Base-by-base conservation (phyloP, 2,329 filamentous ascomycete genomes). In the Claviceps maximensis region DNA sequence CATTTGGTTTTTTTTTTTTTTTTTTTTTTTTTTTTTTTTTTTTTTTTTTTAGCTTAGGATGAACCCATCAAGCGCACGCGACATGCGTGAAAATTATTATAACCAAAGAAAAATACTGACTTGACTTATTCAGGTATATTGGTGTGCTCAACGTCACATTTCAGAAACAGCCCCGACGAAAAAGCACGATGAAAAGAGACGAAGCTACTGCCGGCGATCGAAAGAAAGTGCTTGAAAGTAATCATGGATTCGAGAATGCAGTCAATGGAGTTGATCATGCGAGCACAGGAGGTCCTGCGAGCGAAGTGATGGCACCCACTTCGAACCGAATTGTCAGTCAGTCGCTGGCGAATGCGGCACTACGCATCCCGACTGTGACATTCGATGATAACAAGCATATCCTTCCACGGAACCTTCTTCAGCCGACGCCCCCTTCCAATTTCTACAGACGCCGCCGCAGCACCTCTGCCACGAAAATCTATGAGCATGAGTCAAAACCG, bases 71-170 rank as follows among this genome's bases (percentile, higher is more conserved):
- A 13, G 9, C 48, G 21, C 36, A 17, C 15, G 15, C 19, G 7
- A 25, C 4, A 25, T 19, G 9, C 9, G 17, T 10, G 2, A 27
- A 17, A 5, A 29, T 7, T 17, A 5, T 33, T n/a, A n/a, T 4
- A 23, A 31, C 12, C 7, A 33, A 38, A 44, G 3, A 21, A 41
- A 21, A 10, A 13, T 13, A 47, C 49, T 52, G 54, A 60, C 56
- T 59, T 55, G 23, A 10, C 12, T 44, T 27, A 15, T 31, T 2
- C 67, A 95, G 89, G 65, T 97, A 98, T 62, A 97, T 98, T 62
- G 93, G 93, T 57, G 93, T 98, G 44, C 72, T 98, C 50, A 97
- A 96, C 67, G 91, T 96, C 21, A 96, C 89, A 0, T 96, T 95
- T 65, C 88, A 89, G 50, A 95, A 94, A 65, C 83, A 83, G 54